phyloP scores from a whole-genome alignment of 1,284 basidiomycete species.

The Fomitopsis palustris region DNA sequence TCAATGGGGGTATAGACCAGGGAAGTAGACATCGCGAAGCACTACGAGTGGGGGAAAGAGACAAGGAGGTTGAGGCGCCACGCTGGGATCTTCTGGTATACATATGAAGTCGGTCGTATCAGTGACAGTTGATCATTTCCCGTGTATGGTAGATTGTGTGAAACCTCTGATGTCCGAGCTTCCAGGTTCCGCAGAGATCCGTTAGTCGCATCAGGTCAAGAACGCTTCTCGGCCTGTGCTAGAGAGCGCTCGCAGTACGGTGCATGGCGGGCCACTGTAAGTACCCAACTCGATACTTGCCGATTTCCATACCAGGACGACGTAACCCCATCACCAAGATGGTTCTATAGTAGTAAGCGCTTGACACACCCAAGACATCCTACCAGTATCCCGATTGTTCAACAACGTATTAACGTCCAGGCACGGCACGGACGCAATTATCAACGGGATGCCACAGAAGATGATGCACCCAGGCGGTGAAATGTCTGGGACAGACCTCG shows the following conservation, averaged over 20 bases:
- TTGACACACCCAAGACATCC: too few species aligned
- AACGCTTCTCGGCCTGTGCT: background rate
- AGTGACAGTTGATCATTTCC: background rate
- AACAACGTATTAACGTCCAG: too few species aligned
- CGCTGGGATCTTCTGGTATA: background rate
- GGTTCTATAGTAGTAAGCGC: too few species aligned
- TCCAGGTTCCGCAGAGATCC: background rate
- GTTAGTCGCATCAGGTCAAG: background rate
- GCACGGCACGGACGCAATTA: too few species aligned
- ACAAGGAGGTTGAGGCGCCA: background rate
- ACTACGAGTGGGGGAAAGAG: background rate
- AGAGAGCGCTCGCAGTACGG: background rate
- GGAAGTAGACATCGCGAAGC: background rate
- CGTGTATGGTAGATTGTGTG: background rate
- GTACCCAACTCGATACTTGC: too few species aligned
- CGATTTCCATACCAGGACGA: too few species aligned
- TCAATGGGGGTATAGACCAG: slow-evolving; percentile 1
- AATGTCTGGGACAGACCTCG: too few species aligned
- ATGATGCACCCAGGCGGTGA: too few species aligned
- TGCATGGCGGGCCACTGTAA: background rate
- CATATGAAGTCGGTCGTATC: background rate
- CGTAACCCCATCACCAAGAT: too few species aligned
- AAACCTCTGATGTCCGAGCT: background rate
- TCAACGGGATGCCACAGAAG: too few species aligned
- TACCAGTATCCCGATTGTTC: too few species aligned